Base-by-base conservation (phyloP, 257 asterid species). In the Leonotis leonurus region DNA sequence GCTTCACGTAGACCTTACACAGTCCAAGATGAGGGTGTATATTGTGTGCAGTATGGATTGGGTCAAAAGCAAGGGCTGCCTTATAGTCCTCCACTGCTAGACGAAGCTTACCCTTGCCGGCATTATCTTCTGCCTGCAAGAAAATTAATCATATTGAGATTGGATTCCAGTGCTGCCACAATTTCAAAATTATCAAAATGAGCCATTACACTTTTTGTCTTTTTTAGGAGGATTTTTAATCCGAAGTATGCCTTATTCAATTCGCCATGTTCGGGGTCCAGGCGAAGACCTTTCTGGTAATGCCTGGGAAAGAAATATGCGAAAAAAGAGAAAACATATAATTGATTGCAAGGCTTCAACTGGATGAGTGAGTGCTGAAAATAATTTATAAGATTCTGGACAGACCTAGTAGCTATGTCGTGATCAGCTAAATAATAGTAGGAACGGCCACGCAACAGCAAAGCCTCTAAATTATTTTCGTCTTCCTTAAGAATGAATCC, bases 251-350 rank as follows among this genome's bases (percentile, higher is more conserved):
- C 86, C 79, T 85, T 90, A 81, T 90, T 90, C 82, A 90, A 70
- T 68, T 90, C 94, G 66, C 87, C 66, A 7, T 91, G 96, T 80
- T 91, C 98, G 17, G 96, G 98, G 72, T 91, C 96, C 50, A 78
- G 75, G n/a, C 95, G 98, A 60, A 91, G 98, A 72, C 96, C 98
- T 71, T 81, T 88, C 75, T 88, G 98, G 74, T 85, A 91, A 78
- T 91, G 98, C 77, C 98, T 88, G 83, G 26, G 24, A 64, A 52
- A 65, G 43, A 36, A 62, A 52, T 67, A 70, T 36, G 41, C 2
- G 29, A 48, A 46, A 13, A 24, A 45, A 39, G 40, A 21, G 45
- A 63, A 25, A 65, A 37, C 13, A 51, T 55, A 40, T 4, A 21
- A 49, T 24, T 64, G 25, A 43, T 21, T 41, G 63, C 48, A 37